Evolutionary conservation across 495 filamentous ascomycete genomes (phyloP).

Genomic region (Penicillium waksmanii): DNA sequence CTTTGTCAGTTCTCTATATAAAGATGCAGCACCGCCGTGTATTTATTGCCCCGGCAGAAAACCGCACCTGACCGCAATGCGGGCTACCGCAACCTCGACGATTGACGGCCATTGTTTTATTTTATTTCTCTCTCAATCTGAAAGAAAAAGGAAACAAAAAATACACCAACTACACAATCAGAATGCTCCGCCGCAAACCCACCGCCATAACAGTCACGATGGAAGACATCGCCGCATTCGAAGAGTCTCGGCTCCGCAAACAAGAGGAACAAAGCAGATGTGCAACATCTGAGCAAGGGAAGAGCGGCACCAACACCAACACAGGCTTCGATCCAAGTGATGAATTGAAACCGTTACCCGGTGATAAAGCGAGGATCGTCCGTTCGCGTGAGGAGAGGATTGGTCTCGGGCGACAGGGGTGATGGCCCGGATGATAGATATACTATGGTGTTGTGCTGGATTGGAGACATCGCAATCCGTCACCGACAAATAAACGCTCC

Average conservation of each 20-base stretch:
- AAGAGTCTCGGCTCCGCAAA: slow-evolving; percentile 57
- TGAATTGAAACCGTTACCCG: slow-evolving; percentile 59
- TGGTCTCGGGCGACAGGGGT: slow-evolving; percentile 42
- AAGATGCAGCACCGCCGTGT: too few species aligned
- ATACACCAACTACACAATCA: background rate
- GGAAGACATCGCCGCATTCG: slow-evolving; percentile 77
- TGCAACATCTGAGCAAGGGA: slow-evolving; percentile 18
- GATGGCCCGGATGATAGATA: slow-evolving; percentile 1
- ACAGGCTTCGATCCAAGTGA: slow-evolving; percentile 57
- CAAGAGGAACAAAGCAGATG: slow-evolving; percentile 28
- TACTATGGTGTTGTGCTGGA: too few species aligned
- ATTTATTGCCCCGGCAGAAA: too few species aligned
- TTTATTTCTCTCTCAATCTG: background rate
- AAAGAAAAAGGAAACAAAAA: too few species aligned
- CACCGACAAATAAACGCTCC: too few species aligned
- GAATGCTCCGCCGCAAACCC: slow-evolving; percentile 81
- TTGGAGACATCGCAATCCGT: too few species aligned
- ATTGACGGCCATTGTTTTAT: background rate
- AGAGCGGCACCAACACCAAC: slow-evolving; percentile 11
- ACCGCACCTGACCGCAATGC: too few species aligned
- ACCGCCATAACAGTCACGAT: slow-evolving; percentile 77
- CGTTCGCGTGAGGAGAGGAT: slow-evolving; percentile 55
- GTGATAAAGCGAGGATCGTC: slow-evolving; percentile 54
- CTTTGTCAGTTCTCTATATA: too few species aligned
- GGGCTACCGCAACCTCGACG: background rate